A percentile compares a stretch with the other conserved stretches of the same genome.
phyloP scores from a whole-genome alignment of 805 yeast genomes.

The Candida adriatica region DNA sequence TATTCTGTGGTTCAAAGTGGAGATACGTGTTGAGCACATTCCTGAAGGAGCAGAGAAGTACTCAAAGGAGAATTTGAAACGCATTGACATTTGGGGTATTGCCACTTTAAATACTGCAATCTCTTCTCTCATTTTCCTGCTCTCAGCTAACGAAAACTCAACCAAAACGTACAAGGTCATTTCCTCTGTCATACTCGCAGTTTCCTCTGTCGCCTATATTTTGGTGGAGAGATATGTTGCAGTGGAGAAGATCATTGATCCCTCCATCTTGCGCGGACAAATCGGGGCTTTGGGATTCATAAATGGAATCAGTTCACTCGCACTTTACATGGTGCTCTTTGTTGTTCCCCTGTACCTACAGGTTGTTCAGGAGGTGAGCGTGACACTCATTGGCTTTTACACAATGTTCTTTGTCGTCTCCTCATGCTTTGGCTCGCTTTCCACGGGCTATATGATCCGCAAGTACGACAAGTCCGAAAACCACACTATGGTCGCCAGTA shows the following conservation, averaged over 20 bases:
- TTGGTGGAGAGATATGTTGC: conserved; percentile 32
- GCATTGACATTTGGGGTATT: conserved; percentile 37
- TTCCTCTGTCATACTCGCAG: conserved; percentile 10
- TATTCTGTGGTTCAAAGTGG: conserved; percentile 23
- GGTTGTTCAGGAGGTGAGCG: conserved; percentile 33
- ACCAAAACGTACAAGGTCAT: conserved; percentile 8
- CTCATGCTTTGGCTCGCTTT: conserved; percentile 33
- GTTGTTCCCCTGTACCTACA: conserved; percentile 37
- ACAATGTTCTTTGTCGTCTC: conserved; percentile 35
- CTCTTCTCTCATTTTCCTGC: conserved; percentile 28
- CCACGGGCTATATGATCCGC: conserved; percentile 29
- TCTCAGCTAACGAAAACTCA: conserved; percentile 22
- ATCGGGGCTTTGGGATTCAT: conserved; percentile 32
- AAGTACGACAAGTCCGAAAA: conserved; percentile 17
- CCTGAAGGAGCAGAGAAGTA: conserved; percentile 24
- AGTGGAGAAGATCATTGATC: conserved; percentile 34
- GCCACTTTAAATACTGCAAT: conserved; percentile 28
- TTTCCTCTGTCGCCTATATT: conserved; percentile 20
- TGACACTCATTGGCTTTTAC: conserved; percentile 33
- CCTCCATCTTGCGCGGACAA: conserved; percentile 31
- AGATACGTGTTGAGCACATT: conserved; percentile 24
- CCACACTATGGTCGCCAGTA: conserved; percentile 19
- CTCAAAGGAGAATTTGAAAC: conserved; percentile 26
- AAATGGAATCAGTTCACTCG: conserved; percentile 31
- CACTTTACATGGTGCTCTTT: conserved; percentile 30